Base-by-base conservation (phyloP, 768 basidiomycete genomes). In the Mycena olivaceomarginata region DNA sequence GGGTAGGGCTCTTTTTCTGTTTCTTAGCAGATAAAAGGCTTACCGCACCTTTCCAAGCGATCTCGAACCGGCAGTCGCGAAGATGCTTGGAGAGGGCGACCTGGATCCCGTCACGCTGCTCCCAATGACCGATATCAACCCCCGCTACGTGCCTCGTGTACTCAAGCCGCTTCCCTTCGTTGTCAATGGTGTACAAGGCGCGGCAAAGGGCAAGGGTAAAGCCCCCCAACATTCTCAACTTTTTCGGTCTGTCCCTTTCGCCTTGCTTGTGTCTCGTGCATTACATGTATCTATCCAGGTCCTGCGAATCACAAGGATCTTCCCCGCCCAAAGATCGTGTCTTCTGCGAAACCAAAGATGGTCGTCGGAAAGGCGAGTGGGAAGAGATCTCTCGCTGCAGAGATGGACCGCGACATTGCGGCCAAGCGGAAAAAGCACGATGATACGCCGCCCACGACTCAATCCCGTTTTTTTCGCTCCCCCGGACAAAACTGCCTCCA, bases 91-190 rank as follows among this genome's bases (percentile, higher is more conserved):
- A 0, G 78, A 85, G 22, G 97, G 97, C 7, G 89, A 94, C 64
- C 85, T 91, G 46, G 93, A 96, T 83, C 97, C 97, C 8, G 87
- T 93, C 39, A 92, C 93, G 40, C 88, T 90, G 53, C 80, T 90
- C 62, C 91, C 93, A 2, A 96, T 98, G 89, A 84, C 88, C 40
- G 97, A 98, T 82, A 96, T 96, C 85, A 93, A 95, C 81, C 93
- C 94, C 16, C 81, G 82, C 11, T 95, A 90, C 82, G 81, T 86
- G 59, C 94, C 95, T 70, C 85, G 90, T 76, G 83, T 85, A 5
- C 84, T 90, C 76, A 93, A 90, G 82, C 81, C 87, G 57, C 81
- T 85, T 71, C 79, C 82, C 2, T 70, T 81, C 11, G 73, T 82
- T 10, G 71, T 79, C 8, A 84, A 83, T 43, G 81, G 78, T 12